Percentiles rank a stretch among this genome's conserved stretches.
These are phyloP conservation scores for Aureobasidium vineae DNA, from an alignment of 2,329 filamentous ascomycete species.

Conservation along the genomic window DNA sequence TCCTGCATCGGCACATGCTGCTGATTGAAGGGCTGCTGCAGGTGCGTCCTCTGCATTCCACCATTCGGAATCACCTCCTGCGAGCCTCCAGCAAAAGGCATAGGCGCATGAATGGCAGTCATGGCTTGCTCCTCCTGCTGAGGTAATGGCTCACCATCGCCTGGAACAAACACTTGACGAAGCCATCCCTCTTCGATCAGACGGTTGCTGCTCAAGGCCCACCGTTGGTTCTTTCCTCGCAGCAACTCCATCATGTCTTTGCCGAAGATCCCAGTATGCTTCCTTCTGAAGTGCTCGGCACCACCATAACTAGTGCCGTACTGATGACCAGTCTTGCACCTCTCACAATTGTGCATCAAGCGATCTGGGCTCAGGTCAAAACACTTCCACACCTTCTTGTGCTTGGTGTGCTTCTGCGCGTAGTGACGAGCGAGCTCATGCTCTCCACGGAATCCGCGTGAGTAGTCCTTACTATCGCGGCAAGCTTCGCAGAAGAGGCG, in stretches of 20 bases:
- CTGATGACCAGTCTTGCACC: slow-evolving; percentile 71
- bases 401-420: slow-evolving; percentile 63
- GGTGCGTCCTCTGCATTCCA: neutral
- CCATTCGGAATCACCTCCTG: neutral
- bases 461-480: slow-evolving; percentile 55
- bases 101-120: neutral
- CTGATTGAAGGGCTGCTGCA: neutral
- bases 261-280: slow-evolving; percentile 52
- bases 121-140: neutral
- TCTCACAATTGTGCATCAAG: slow-evolving; percentile 78
- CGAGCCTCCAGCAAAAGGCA: neutral
- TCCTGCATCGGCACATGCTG: neutral
- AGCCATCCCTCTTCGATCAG: slow-evolving; percentile 24
- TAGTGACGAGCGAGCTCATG: slow-evolving; percentile 64
- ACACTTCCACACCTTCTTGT: slow-evolving; percentile 62
- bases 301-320: slow-evolving; percentile 96
- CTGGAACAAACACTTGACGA: slow-evolving; percentile 6
- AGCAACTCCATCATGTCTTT: slow-evolving; percentile 21
- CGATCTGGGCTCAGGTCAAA: slow-evolving; percentile 58
- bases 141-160: slow-evolving; percentile 8
- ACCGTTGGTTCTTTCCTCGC: slow-evolving; percentile 11
- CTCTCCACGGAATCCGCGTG: slow-evolving; percentile 78
- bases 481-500: slow-evolving; percentile 66
- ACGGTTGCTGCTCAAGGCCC: slow-evolving; percentile 17
- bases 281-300: slow-evolving; percentile 81